A percentile compares a stretch with the other conserved stretches of the same genome.
phyloP scores from a whole-genome alignment of 306 rosid genomes.

The Sicyos baderoa region DNA sequence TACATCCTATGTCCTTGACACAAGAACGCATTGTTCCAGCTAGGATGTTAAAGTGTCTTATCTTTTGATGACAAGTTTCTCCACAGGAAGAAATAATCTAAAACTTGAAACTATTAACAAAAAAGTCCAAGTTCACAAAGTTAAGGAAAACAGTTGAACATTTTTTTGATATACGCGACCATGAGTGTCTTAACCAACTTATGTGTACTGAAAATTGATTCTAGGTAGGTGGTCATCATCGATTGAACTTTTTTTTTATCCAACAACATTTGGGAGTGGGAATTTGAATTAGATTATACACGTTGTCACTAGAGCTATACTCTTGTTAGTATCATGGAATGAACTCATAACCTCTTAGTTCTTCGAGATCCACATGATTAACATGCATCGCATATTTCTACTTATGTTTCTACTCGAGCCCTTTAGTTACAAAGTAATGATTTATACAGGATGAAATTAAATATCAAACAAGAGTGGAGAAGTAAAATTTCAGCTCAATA shows the following conservation, averaged over 20 bases:
- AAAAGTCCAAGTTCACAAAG: background rate
- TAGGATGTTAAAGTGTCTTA: background rate
- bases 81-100: background rate
- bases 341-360: no score
- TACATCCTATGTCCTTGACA: background rate
- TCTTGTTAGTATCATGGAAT: no score
- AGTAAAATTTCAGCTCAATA: background rate
- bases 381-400: background rate
- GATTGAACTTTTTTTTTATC: no score
- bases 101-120: background rate
- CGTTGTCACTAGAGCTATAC: no score
- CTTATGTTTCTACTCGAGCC: background rate
- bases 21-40: background rate
- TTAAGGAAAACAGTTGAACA: no score
- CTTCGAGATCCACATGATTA: no score
- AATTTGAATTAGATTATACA: no score
- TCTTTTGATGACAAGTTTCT: background rate
- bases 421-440: background rate
- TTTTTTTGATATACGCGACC: no score
- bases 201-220: no score
- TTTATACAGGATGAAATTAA: background rate
- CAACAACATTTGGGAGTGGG: no score
- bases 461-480: background rate
- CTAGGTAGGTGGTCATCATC: no score
- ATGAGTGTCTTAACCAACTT: no score